Evolutionary conservation across 805 yeast genomes (phyloP).

Genomic region (Candida quercuum): DNA sequence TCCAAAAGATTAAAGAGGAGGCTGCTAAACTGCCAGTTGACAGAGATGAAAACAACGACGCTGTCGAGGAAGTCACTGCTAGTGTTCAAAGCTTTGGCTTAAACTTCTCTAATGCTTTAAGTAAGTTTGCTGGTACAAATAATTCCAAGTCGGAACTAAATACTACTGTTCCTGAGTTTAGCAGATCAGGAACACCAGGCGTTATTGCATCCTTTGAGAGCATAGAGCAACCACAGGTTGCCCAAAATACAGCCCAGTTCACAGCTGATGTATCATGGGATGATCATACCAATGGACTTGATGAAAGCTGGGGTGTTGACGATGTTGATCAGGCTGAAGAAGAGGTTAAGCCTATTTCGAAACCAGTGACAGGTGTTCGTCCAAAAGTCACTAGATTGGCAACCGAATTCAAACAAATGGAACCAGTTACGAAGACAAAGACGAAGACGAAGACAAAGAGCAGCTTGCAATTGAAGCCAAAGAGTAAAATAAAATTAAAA

Average conservation of each 20-base stretch:
- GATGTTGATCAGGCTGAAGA: conserved; percentile 5
- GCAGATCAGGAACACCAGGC: conserved; percentile 17
- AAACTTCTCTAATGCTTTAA: conserved; percentile 14
- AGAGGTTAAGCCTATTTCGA: neutral
- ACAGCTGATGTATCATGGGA: conserved; percentile 6
- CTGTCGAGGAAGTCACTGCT: conserved; percentile 20
- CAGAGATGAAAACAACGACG: conserved; percentile 20
- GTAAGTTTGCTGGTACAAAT: conserved; percentile 18
- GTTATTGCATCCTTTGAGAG: conserved; percentile 12
- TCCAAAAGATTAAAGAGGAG: conserved; percentile 46
- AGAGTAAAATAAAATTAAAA: conserved; percentile 29
- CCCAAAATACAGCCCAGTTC: neutral
- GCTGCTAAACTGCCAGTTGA: conserved; percentile 32
- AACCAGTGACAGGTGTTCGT: conserved; percentile 6
- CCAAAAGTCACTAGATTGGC: conserved; percentile 19
- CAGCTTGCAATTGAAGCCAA: conserved; percentile 22
- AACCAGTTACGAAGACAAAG: too few species aligned
- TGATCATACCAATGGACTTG: conserved; percentile 11
- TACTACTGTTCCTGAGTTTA: conserved; percentile 10
- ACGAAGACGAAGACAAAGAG: conserved; percentile 15
- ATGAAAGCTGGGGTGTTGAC: conserved; percentile 20
- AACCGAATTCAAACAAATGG: conserved; percentile 9
- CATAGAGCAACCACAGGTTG: neutral
- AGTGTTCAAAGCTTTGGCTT: conserved; percentile 22
- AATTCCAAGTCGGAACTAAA: conserved; percentile 15